Evolutionary conservation across 805 yeast species (phyloP), one percentile per base, ranked within the genome.

Genomic region (Nakazawaea peltata): DNA sequence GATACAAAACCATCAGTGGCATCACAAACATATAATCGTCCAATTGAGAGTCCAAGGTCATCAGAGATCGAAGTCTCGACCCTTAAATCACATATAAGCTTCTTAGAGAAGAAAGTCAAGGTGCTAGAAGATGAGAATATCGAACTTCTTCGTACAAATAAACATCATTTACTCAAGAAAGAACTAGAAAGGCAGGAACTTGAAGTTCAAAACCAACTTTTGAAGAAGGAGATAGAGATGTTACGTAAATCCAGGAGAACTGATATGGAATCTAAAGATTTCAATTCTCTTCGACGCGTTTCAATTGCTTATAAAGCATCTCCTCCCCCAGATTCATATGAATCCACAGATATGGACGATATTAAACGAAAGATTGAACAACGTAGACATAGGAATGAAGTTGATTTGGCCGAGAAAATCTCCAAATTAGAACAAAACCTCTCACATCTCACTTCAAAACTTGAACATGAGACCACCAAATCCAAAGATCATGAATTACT

Each of bases 101-200:
- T 12, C 13, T 30, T 37, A 13, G 28, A 30, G 18, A 29, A 25
- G 15, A 25, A 23, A 19, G 26, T 37, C n/a, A 11, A 10, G 13
- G 19, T 25, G 6, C 26, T 37, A 16, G 41, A 37, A 22, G 37
- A 33, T 13, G 23, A 37, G 18, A 37, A 37, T 26, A 6, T 23
- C 4, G 26, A 23, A 3, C 21, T 33, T 4, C 30, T 37, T 6
- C 21, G 26, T 10, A 22, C 31, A 5, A 37, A 33, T 15, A 37
- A 33, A 17, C 5, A 31, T 10, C 15, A 11, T 5, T 12, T 30
- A 4, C 24, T 37, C 24, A 28, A 25, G 24, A 32, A 37, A 26
- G 41, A 37, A 28, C 33, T 37, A 33, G 41, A 37, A 22, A 37
- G 33, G 21, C 41, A 37, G 19, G 37, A 37, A 19, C 29, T 37